Evolutionary conservation across 2,329 filamentous ascomycete species (phyloP).

Genomic region (Sclerotinia nivalis): DNA sequence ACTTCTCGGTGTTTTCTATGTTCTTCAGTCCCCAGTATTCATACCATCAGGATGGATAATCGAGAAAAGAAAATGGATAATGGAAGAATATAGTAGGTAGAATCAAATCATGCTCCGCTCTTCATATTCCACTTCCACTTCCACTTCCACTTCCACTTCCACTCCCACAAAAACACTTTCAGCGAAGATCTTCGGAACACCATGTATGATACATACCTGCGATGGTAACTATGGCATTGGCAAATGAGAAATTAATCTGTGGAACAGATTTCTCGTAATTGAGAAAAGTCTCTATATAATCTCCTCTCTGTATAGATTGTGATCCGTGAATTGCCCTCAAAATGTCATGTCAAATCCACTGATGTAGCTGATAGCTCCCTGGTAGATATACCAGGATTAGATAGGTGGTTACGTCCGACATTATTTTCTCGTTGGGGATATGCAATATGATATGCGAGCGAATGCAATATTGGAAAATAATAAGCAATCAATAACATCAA

Average conservation of each 20-base stretch:
- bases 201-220: not conserved
- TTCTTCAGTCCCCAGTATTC: not conserved
- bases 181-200: not conserved
- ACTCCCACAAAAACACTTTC: not conserved
- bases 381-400: not conserved
- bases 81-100: no score
- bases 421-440: not conserved
- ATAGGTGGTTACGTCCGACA: not conserved
- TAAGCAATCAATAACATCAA: not conserved
- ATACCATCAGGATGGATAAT: not conserved
- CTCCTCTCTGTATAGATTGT: constrained; percentile 1
- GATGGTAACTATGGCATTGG: not conserved
- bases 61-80: not conserved
- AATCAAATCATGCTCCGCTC: not conserved
- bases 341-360: not conserved
- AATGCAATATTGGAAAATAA: not conserved
- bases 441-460: not conserved
- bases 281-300: not conserved
- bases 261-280: not conserved
- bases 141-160: not conserved
- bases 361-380: not conserved
- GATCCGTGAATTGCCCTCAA: constrained; percentile 1
- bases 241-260: constrained; percentile 12
- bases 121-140: not conserved
- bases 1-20: not conserved